These are phyloP conservation scores for Trametes elegans DNA, from an alignment of 768 basidiomycete species.

Conservation along the genomic window DNA sequence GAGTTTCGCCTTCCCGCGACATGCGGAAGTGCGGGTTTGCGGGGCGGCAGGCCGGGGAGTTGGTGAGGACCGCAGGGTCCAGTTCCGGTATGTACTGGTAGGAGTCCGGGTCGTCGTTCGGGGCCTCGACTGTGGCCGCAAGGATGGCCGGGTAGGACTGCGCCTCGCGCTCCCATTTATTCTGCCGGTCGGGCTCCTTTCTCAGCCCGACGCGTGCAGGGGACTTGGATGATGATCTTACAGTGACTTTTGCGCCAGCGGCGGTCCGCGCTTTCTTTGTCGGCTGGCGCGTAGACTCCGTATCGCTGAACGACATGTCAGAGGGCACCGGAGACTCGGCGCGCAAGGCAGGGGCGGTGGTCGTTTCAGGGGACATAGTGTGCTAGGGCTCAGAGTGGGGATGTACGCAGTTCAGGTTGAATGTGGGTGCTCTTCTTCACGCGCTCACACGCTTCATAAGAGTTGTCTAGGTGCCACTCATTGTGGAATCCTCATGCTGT, in stretches of 20 bases:
- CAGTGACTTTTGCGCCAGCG: not conserved
- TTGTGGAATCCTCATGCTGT: too few species aligned
- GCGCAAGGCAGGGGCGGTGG: too few species aligned
- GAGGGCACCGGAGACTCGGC: too few species aligned
- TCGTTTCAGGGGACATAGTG: too few species aligned
- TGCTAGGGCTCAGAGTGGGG: too few species aligned
- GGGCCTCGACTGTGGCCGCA: not conserved
- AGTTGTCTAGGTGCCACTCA: too few species aligned
- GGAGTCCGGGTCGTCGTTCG: not conserved
- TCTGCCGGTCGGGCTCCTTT: not conserved
- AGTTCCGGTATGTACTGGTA: not conserved
- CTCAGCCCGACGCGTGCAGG: not conserved
- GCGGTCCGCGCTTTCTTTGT: not conserved
- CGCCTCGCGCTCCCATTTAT: not conserved
- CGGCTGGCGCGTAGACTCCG: not conserved
- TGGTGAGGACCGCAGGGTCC: not conserved
- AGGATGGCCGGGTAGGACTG: not conserved
- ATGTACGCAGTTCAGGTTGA: too few species aligned
- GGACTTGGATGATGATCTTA: not conserved
- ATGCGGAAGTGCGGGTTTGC: not conserved
- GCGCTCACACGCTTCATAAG: too few species aligned
- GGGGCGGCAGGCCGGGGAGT: too few species aligned
- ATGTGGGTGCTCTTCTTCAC: too few species aligned
- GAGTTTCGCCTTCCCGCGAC: not conserved
- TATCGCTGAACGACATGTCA: not conserved